Conservation (phyloP, 352 stramenopile species). For the Globisporangium carolinianum region DNA sequence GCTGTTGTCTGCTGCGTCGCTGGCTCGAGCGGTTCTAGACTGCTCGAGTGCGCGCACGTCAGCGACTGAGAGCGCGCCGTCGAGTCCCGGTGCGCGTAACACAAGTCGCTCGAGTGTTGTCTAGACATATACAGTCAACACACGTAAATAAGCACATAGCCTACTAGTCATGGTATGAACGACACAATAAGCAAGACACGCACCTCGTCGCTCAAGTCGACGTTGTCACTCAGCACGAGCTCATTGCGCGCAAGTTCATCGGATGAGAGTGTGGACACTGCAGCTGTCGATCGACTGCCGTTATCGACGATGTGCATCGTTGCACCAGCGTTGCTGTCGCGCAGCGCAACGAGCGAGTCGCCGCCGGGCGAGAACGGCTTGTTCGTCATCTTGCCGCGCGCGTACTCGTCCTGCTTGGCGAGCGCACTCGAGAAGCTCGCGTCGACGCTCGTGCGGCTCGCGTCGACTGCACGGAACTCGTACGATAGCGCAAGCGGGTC, state of each 20-base stretch:
- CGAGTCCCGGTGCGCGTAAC: conserved; percentile 42
- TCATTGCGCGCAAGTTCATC: conserved; percentile 32
- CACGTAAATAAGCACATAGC: no score
- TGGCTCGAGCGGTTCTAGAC: not conserved
- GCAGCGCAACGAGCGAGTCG: conserved; percentile 38
- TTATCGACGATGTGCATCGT: no score
- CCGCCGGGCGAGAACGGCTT: conserved; percentile 63
- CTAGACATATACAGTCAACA: conserved; percentile 2
- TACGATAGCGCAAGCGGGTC: conserved; percentile 50
- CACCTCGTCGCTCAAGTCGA: conserved; percentile 21
- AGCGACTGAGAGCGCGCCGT: conserved; percentile 38
- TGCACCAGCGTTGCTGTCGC: not conserved
- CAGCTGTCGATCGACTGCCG: not conserved
- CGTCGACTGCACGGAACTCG: conserved; percentile 43
- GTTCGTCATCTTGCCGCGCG: conserved; percentile 72
- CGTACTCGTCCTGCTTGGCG: conserved; percentile 77
- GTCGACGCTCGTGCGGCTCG: conserved; percentile 21
- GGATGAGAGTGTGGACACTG: conserved; percentile 12
- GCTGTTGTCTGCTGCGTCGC: conserved; percentile 1
- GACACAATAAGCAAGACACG: not conserved
- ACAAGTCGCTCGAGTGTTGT: conserved; percentile 33
- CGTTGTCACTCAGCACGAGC: conserved; percentile 20
- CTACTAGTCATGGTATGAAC: no score
- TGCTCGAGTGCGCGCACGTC: conserved; percentile 23
- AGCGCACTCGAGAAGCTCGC: conserved; percentile 58